These are phyloP conservation scores for Vaccinium darrowii DNA, from an alignment of 148 eudicot species.

Conservation along the genomic window DNA sequence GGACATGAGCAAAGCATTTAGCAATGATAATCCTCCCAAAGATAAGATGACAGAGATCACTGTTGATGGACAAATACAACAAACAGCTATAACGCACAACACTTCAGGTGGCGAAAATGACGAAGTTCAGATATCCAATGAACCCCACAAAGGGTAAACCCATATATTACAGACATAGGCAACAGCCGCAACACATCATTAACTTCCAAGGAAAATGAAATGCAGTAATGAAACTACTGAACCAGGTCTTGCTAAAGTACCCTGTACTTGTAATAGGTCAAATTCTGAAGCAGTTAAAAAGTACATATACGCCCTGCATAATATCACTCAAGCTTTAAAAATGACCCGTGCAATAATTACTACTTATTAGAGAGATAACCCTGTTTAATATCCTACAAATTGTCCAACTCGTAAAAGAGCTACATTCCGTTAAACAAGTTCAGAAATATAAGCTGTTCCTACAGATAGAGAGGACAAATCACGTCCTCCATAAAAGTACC, in stretches of 20 bases:
- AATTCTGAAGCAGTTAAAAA: neutral
- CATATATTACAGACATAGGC: neutral
- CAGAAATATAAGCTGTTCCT: conserved; percentile 30
- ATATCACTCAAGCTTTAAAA: neutral
- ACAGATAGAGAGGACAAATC: conserved; percentile 36
- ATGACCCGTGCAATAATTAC: neutral
- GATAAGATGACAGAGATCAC: neutral
- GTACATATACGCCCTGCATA: neutral
- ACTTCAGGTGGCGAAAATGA: neutral
- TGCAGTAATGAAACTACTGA: neutral
- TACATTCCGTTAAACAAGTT: conserved; percentile 8
- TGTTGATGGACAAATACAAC: neutral
- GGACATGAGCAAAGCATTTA: neutral
- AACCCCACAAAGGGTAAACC: neutral
- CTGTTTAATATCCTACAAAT: conserved; percentile 14
- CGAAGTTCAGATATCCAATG: neutral
- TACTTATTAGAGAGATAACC: neutral
- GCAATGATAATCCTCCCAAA: neutral
- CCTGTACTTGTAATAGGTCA: neutral
- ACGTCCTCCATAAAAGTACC: conserved; percentile 31
- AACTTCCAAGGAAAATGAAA: neutral
- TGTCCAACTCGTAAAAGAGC: conserved; percentile 13
- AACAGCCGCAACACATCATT: neutral
- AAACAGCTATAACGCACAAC: neutral
- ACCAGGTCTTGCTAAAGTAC: conserved; percentile 3